A percentile compares a stretch with the other conserved stretches of the same genome.
Evolutionary conservation across 2,329 filamentous ascomycete genomes (phyloP).

Genomic region (Neonectria hederae): DNA sequence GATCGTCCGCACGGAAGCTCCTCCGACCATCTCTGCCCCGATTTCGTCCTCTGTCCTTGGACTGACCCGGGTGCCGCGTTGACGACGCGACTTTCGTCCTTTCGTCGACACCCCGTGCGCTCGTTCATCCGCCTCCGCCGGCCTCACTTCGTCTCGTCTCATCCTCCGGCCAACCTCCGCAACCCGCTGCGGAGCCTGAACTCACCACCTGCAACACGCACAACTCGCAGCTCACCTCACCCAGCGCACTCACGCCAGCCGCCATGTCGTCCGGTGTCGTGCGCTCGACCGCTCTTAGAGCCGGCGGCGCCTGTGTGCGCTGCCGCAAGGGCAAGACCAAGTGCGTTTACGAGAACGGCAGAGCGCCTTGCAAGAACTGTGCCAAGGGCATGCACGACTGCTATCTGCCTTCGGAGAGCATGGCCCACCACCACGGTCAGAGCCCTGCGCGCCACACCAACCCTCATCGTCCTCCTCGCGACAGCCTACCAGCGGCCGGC

Average conservation of each 20-base stretch:
- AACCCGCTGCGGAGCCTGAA: constrained; percentile 8
- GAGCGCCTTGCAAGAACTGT: constrained; percentile 71
- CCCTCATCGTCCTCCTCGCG: constrained; percentile 61
- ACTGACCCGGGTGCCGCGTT: neutral
- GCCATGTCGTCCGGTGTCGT: constrained; percentile 59
- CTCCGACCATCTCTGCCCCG: constrained; percentile 30
- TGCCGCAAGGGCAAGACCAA: constrained; percentile 73
- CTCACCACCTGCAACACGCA: constrained; percentile 19
- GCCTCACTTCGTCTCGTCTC: constrained; percentile 19
- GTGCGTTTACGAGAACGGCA: constrained; percentile 70
- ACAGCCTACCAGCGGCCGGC: constrained; percentile 64
- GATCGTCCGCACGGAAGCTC: constrained; percentile 27
- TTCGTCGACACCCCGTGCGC: constrained; percentile 9
- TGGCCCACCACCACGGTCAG: constrained; percentile 68
- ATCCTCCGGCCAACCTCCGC: constrained; percentile 15
- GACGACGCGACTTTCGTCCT: constrained; percentile 7
- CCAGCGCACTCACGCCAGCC: neutral
- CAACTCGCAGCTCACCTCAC: constrained; percentile 1
- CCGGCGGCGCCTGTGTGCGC: constrained; percentile 69
- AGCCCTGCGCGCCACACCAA: constrained; percentile 62
- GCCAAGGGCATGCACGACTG: constrained; percentile 72
- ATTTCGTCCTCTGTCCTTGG: neutral
- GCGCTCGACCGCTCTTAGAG: constrained; percentile 67
- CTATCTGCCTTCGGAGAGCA: constrained; percentile 68
- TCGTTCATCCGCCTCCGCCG: constrained; percentile 26